phyloP scores from a whole-genome alignment of 768 basidiomycete species.

The Phlebiopsis gigantea region DNA sequence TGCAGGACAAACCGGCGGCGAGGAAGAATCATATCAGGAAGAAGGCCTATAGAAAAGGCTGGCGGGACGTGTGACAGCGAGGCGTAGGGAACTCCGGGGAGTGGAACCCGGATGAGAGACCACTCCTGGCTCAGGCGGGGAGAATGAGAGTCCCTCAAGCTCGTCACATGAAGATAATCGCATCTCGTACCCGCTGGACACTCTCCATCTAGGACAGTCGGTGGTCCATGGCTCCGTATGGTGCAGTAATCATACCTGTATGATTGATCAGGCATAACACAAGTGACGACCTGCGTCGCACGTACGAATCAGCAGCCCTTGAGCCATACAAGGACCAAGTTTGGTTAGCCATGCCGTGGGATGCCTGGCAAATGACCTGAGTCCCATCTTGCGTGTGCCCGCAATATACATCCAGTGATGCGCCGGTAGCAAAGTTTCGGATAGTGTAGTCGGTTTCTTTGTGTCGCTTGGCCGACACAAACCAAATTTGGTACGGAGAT shows the following conservation, averaged over 20 bases:
- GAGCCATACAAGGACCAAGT: background rate
- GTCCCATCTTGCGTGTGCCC: background rate
- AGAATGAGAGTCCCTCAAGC: background rate
- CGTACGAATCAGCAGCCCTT: background rate
- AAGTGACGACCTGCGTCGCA: background rate
- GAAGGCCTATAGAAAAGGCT: background rate
- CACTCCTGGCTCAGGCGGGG: background rate
- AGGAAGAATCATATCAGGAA: background rate
- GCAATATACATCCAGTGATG: background rate
- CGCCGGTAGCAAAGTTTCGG: background rate
- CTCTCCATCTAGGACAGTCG: background rate
- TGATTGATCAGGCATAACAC: too few species aligned
- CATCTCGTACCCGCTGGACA: background rate
- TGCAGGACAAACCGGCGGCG: background rate
- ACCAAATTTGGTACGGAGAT: background rate
- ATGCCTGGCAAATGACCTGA: background rate
- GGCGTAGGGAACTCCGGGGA: background rate
- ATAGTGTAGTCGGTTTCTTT: conserved; percentile 1
- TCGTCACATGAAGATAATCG: background rate
- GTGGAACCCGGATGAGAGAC: background rate
- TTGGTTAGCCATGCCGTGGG: background rate
- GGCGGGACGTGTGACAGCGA: background rate
- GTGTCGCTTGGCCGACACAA: background rate
- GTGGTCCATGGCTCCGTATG: background rate
- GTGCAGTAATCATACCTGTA: conserved; percentile 5